phyloP scores from a whole-genome alignment of 495 filamentous ascomycete species.

The Niebla homalea region DNA sequence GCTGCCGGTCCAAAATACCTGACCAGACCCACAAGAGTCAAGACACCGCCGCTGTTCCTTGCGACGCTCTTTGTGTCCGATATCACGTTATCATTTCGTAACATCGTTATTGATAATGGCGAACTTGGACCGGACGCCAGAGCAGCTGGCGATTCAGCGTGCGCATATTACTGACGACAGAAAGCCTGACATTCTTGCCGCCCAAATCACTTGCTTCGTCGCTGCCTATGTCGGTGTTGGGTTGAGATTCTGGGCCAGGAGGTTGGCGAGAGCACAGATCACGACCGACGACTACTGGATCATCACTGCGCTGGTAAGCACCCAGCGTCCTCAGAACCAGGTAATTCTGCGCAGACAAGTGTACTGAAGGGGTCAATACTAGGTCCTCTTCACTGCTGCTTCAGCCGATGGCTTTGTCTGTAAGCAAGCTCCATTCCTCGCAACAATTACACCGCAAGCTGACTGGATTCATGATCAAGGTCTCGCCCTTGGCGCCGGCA shows the following conservation, averaged over 20 bases:
- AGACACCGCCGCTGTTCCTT: too few relatives aligned
- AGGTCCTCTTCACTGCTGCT: background rate
- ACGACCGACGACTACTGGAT: conserved; percentile 32
- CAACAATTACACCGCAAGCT: background rate
- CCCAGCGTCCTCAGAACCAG: background rate
- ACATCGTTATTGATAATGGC: too few relatives aligned
- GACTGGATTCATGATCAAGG: background rate
- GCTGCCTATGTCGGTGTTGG: conserved; percentile 26
- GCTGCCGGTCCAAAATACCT: too few relatives aligned
- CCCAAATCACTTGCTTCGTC: conserved; percentile 25
- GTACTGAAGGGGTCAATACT: background rate
- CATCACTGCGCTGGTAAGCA: conserved; percentile 5
- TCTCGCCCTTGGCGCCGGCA: conserved; percentile 6
- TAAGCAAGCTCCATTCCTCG: background rate
- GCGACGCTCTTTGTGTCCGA: too few relatives aligned
- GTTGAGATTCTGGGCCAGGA: conserved; percentile 27
- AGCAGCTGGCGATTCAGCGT: background rate
- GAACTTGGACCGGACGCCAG: background rate
- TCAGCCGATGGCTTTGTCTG: background rate
- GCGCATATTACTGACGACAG: conserved; percentile 11
- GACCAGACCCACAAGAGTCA: too few relatives aligned
- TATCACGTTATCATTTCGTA: too few relatives aligned
- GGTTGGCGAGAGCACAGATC: conserved; percentile 26
- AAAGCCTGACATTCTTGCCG: conserved; percentile 26
- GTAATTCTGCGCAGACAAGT: background rate